A percentile compares a stretch with the other conserved stretches of the same genome.
phyloP scores from a whole-genome alignment of 2,329 filamentous ascomycete genomes.

The Chaetomium strumarium region DNA sequence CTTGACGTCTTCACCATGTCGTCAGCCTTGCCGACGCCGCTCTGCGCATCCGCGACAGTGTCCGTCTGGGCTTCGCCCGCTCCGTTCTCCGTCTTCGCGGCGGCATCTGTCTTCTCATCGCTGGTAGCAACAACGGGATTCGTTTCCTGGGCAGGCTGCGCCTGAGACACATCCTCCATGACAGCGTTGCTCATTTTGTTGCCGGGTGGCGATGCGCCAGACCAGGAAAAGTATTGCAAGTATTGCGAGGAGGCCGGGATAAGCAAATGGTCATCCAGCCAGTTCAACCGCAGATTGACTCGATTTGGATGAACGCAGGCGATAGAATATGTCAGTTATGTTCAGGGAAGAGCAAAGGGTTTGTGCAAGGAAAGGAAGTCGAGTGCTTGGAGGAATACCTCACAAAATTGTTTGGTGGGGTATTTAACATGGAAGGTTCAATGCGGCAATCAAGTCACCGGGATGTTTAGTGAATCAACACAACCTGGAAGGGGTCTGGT shows the following conservation, averaged over 20 bases:
- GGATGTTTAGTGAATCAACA: too few relatives aligned
- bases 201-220: conserved; percentile 16
- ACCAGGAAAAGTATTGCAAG: background rate
- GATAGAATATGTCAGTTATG: background rate
- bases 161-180: conserved; percentile 29
- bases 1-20: conserved; percentile 41
- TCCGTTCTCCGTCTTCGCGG: background rate
- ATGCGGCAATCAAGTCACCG: background rate
- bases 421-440: conserved; percentile 7
- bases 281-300: background rate
- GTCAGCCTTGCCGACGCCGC: conserved; percentile 11
- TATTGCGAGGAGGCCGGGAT: background rate
- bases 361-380: background rate
- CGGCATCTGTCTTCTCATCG: conserved; percentile 23
- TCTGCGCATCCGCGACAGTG: conserved; percentile 8
- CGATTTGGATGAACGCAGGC: background rate
- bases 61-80: conserved; percentile 15
- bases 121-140: conserved; percentile 17
- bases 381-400: conserved; percentile 3
- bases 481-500: too few relatives aligned
- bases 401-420: conserved; percentile 22
- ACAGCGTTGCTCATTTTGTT: conserved; percentile 32
- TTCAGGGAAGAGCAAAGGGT: background rate
- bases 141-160: conserved; percentile 26
- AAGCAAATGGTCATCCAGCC: background rate